phyloP scores from a whole-genome alignment of 192 early-diverging fungal species.

The Backusella tuberculispora region DNA sequence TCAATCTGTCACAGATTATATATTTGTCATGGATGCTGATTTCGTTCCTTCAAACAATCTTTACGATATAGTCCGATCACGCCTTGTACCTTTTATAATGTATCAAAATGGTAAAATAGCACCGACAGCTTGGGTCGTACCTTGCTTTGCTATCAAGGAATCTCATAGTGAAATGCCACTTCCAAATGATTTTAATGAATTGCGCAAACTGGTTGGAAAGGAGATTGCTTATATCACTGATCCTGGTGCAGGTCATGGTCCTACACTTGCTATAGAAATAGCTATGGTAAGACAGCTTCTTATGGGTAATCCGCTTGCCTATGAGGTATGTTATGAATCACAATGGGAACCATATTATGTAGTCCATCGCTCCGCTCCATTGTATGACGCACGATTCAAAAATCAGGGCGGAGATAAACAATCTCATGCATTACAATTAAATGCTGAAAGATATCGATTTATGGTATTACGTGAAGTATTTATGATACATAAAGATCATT shows the following conservation, averaged over 20 bases:
- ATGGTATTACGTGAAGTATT: constrained; percentile 49
- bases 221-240: constrained; percentile 55
- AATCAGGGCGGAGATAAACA: constrained; percentile 63
- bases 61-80: constrained; percentile 32
- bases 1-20: constrained; percentile 45
- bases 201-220: constrained; percentile 44
- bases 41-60: constrained; percentile 51
- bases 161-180: constrained; percentile 28
- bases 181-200: constrained; percentile 44
- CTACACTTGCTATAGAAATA: constrained; percentile 44
- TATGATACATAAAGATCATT: constrained; percentile 56
- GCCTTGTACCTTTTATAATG: constrained; percentile 29
- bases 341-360: constrained; percentile 66
- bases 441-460: constrained; percentile 51
- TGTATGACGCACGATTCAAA: constrained; percentile 58
- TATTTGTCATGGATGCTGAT: constrained; percentile 59
- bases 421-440: constrained; percentile 53
- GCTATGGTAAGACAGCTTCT: constrained; percentile 34
- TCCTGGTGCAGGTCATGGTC: constrained; percentile 56
- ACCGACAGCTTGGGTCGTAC: constrained; percentile 48
- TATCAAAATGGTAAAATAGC: constrained; percentile 2
- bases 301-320: constrained; percentile 28
- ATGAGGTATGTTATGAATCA: constrained; percentile 60
- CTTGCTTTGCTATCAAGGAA: constrained; percentile 52
- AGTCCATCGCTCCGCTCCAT: constrained; percentile 40